Percentiles rank a stretch among this genome's conserved stretches.
Conservation (phyloP, 331 rosid species). For the Malus hybrid region DNA sequence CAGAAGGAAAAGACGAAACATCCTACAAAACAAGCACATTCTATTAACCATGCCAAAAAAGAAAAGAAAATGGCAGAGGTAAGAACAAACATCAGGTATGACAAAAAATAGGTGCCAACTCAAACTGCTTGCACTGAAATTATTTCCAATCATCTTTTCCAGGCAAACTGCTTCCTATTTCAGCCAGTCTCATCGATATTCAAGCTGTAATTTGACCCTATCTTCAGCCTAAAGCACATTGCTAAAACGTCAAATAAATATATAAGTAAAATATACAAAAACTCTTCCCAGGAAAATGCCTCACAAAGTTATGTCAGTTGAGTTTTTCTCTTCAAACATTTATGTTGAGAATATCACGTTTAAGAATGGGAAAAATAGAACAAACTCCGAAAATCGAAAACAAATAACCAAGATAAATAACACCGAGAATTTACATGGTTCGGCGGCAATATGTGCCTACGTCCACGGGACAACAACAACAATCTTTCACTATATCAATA, state of each 20-base stretch:
- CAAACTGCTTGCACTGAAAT: not conserved
- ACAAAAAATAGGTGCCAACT: not conserved
- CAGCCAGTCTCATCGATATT: not conserved
- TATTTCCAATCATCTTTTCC: not conserved
- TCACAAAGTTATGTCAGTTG: not conserved
- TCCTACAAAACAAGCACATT: conserved; percentile 20
- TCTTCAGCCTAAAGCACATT: not conserved
- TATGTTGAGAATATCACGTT: no score
- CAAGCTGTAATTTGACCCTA: not conserved
- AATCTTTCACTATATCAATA: no score
- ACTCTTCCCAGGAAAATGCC: not conserved
- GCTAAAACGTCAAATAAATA: not conserved
- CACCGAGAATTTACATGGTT: no score
- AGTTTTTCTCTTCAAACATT: not conserved
- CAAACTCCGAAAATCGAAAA: no score
- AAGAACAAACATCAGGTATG: not conserved
- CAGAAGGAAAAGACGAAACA: conserved; percentile 14
- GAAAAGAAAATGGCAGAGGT: not conserved
- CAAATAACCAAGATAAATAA: no score
- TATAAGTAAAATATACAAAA: not conserved
- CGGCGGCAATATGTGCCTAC: no score
- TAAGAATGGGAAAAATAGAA: no score
- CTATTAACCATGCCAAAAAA: not conserved
- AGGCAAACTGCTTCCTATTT: not conserved
- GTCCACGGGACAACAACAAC: no score